Evolutionary conservation across 1,284 basidiomycete genomes (phyloP), one percentile per base, ranked within the genome.

Genomic region (Ganoderma resinaceum): DNA sequence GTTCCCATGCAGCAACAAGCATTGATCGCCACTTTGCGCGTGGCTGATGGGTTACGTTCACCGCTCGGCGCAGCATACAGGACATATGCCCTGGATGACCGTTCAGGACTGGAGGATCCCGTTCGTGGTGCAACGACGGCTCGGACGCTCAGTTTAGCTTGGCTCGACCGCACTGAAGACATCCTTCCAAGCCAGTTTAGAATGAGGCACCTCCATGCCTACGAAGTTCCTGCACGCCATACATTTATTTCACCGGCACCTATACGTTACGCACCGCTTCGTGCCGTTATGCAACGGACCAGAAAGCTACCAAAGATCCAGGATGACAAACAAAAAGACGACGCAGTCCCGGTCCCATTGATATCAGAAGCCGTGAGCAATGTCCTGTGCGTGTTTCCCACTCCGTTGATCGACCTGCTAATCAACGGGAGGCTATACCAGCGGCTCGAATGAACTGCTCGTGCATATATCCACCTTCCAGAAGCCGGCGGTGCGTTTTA

Each of bases 341-440:
- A 58, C 37, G 33, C 55, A 20, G 55, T 37, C 55, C 55, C 33
- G 8, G 11, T n/a, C 55, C 20, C 55, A 37, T 20, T 58, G 55
- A 58, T 58, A 58, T 58, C 33, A 58, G 33, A 58, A 35, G 20
- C 20, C 33, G 31, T 37, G 31, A 58, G 33, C 55, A 58, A 37
- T 43, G 60, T 66, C 64, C 60, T 40, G 64, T 61, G 35, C 31
- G 58, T 64, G 42, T 52, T 58, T 72, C 68, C 66, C 67, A 68
- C 68, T 49, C 52, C 46, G 66, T 46, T 72, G 71, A 70, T 72
- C 55, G 66, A 58, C 64, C 62, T 66, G 59, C 46, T 67, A 59
- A 72, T 72, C 69, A 68, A 62, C 68, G 67, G 46, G 69, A 43
- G 57, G 37, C 65, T 63, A 59, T 70, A 67, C 71, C 66, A 65